Evolutionary conservation across 805 yeast genomes (phyloP).

Genomic region (Barnettozyma siamensis): DNA sequence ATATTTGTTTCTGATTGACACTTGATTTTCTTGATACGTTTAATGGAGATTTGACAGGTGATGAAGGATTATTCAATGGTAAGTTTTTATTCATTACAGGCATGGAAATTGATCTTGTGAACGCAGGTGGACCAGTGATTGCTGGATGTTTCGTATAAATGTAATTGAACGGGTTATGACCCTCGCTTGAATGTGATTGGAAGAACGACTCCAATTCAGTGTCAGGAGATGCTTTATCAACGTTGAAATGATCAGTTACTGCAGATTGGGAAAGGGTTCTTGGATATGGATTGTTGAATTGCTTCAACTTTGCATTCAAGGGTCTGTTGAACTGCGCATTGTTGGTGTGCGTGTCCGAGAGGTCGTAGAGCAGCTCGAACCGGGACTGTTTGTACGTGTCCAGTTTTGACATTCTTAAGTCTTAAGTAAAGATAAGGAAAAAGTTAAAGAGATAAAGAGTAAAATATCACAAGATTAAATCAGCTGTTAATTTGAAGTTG

Average conservation of each 20-base stretch:
- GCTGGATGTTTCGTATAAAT: not conserved
- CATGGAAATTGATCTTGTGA: conserved; percentile 6
- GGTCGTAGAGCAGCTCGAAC: conserved; percentile 6
- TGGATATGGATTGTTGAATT: not conserved
- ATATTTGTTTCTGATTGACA: not conserved
- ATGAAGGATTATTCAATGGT: not conserved
- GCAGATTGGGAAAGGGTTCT: conserved; percentile 2
- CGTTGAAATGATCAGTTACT: not conserved
- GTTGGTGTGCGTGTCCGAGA: not conserved
- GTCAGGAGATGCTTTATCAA: not conserved
- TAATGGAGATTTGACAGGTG: not conserved
- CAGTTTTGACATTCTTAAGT: not conserved
- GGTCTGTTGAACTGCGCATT: conserved; percentile 6
- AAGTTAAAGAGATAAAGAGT: too few relatives aligned
- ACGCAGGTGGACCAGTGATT: not conserved
- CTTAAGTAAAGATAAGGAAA: too few relatives aligned
- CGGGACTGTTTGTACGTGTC: not conserved
- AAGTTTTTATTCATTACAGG: not conserved
- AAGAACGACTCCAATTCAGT: not conserved
- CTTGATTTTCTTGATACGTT: conserved; percentile 1
- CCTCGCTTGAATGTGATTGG: not conserved
- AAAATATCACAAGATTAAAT: too few relatives aligned
- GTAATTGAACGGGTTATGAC: conserved; percentile 1
- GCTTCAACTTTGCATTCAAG: conserved; percentile 3
- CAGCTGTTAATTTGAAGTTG: too few relatives aligned